A percentile compares a stretch with the other conserved stretches of the same genome.
These are phyloP conservation scores for Microsporum audouinii DNA, from an alignment of 2,329 filamentous ascomycete genomes.

Conservation along the genomic window DNA sequence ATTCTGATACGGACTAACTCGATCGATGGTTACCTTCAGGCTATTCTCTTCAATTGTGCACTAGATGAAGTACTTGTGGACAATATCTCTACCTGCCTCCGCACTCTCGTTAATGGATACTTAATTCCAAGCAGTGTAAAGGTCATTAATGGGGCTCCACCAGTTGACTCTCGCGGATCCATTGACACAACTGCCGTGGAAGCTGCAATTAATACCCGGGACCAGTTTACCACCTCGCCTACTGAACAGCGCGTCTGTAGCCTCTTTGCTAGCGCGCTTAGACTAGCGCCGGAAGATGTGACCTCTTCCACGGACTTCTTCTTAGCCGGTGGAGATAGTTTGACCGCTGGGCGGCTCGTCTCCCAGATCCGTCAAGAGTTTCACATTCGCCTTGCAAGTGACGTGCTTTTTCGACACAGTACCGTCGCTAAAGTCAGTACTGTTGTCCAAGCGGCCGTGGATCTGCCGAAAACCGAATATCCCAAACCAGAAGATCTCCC, in stretches of 20 bases:
- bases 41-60: neutral
- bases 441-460: neutral
- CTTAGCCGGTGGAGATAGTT: neutral
- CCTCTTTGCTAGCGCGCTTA: neutral
- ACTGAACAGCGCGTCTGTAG: neutral
- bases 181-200: neutral
- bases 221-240: neutral
- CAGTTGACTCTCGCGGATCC: neutral
- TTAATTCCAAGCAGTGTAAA: neutral
- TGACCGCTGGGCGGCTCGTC: neutral
- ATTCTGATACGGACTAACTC: neutral
- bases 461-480: neutral
- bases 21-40: neutral
- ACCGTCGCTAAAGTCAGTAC: neutral
- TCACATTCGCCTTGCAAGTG: neutral
- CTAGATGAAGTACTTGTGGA: neutral
- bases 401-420: neutral
- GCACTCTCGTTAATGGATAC: neutral
- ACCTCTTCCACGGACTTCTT: neutral
- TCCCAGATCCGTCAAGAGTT: constrained; percentile 1
- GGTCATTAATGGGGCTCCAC: neutral
- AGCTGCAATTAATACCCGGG: neutral
- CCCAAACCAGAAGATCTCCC: neutral
- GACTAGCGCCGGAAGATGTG: neutral
- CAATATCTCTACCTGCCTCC: neutral